A percentile compares a stretch with the other conserved stretches of the same genome.
These are phyloP conservation scores for Exophiala oligosperma DNA, from an alignment of 2,329 filamentous ascomycete genomes.

Conservation along the genomic window DNA sequence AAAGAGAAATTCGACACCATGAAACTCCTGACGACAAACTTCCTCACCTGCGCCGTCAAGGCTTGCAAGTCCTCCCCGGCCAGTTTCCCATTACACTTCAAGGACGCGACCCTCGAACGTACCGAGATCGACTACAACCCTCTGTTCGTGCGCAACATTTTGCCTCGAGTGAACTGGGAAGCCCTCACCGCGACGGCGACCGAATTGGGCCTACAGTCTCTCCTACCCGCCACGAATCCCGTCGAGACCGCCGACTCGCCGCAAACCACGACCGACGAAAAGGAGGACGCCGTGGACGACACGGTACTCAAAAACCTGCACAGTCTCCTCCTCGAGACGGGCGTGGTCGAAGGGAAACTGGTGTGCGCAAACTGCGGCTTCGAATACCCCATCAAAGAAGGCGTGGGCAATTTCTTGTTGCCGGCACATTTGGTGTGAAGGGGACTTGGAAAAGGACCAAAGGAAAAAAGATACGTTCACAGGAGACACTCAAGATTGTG, in stretches of 20 bases:
- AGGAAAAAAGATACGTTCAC: background rate
- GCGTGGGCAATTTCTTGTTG: constrained; percentile 92
- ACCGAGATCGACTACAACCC: constrained; percentile 80
- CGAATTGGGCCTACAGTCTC: constrained; percentile 60
- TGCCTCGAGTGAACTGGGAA: constrained; percentile 86
- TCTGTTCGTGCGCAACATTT: constrained; percentile 76
- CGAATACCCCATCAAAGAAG: constrained; percentile 91
- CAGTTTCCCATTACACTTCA: constrained; percentile 89
- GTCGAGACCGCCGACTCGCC: constrained; percentile 11
- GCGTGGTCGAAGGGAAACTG: constrained; percentile 83
- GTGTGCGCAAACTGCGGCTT: constrained; percentile 90
- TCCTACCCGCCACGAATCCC: constrained; percentile 34
- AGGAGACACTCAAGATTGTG: no score
- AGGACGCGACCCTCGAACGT: constrained; percentile 85
- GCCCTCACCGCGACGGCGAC: constrained; percentile 72
- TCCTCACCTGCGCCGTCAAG: constrained; percentile 94
- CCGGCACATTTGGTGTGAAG: constrained; percentile 75
- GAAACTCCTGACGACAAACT: constrained; percentile 96
- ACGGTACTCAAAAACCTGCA: constrained; percentile 75
- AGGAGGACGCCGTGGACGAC: constrained; percentile 50
- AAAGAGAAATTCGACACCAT: constrained; percentile 40
- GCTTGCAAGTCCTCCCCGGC: constrained; percentile 78
- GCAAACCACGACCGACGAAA: constrained; percentile 8
- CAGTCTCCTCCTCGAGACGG: constrained; percentile 80
- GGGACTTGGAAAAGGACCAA: background rate